Percentiles rank a stretch among this genome's conserved stretches.
Conservation (phyloP, 2,329 filamentous ascomycete species). For the Zarea fungicola region DNA sequence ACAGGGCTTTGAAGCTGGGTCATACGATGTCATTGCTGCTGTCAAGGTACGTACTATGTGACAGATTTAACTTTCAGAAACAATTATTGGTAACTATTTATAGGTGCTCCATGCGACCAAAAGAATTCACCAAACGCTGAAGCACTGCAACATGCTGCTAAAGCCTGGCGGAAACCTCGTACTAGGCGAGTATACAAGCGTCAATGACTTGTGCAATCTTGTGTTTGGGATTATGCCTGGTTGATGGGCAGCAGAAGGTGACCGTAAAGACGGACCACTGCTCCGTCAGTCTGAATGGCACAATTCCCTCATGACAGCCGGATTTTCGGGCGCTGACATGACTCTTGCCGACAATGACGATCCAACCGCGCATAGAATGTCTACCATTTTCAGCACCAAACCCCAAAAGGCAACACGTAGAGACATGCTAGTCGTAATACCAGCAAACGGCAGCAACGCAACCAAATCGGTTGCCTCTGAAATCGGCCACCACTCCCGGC, state of each 20-base stretch:
- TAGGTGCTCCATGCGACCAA: background rate
- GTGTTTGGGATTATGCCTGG: background rate
- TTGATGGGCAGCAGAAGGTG: background rate
- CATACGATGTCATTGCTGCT: constrained; percentile 27
- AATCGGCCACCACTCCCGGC: no score
- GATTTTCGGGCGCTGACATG: background rate
- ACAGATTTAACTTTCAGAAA: background rate
- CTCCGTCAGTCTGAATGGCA: background rate
- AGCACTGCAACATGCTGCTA: background rate
- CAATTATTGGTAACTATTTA: background rate
- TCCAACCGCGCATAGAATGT: background rate
- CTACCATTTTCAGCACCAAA: background rate
- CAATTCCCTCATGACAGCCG: background rate
- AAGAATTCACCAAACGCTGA: background rate
- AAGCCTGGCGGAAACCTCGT: background rate
- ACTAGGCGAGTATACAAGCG: background rate
- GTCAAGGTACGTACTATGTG: constrained; percentile 19
- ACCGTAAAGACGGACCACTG: background rate
- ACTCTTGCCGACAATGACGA: background rate
- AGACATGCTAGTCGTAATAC: no score
- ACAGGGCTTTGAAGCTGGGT: constrained; percentile 23
- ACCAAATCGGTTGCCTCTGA: no score
- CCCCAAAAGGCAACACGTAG: no score
- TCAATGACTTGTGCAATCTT: background rate
- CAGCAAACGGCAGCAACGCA: no score